Evolutionary conservation across 2,329 filamentous ascomycete genomes (phyloP), one percentile per base, ranked within the genome.

Genomic region (Fusarium palustre): DNA sequence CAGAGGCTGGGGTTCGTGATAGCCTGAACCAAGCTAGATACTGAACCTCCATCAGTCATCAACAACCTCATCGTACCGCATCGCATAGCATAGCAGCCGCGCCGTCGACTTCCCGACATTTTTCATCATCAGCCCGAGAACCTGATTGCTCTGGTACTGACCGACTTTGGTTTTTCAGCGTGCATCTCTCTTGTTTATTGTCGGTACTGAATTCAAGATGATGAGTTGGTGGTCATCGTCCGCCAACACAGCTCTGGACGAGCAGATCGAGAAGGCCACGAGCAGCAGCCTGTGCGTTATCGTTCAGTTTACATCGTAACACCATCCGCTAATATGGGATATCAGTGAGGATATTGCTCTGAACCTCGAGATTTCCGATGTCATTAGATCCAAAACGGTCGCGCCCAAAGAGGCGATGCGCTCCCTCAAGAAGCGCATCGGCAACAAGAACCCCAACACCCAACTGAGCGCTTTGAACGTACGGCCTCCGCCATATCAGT

Each of bases 191-290:
- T 41, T 48, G 30, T 47, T 60, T 41, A 48, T 63, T 58, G 47
- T 48, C 45, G 55, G 52, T 62, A 36, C 59, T 58, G 54, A 64
- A 59, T 31, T 38, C 76, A 76, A 70, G 52, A 91, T 87, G 86
- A 97, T 97, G 94, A 91, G 93, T 78, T 94, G 94, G 86, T 99
- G 95, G 95, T 98, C 97, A 79, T 92, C 92, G 73, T 95, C 93
- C 79, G 88, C 90, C 81, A 93, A 93, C 81, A 92, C 91, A 77
- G 93, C 94, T 82, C 87, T 99, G 81, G 96, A 99, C 81, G 94
- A 97, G 83, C 96, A 98, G 86, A 91, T 99, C 76, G 95, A 97
- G 80, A 93, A 92, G 81, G 96, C 96, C 54, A 99, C 96, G 18
- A 91, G 92, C 71, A 97, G 93, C 78, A 98, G 94, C 81, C 86